Conservation (phyloP, 1,284 basidiomycete species). For the Volvariella surrecta region DNA sequence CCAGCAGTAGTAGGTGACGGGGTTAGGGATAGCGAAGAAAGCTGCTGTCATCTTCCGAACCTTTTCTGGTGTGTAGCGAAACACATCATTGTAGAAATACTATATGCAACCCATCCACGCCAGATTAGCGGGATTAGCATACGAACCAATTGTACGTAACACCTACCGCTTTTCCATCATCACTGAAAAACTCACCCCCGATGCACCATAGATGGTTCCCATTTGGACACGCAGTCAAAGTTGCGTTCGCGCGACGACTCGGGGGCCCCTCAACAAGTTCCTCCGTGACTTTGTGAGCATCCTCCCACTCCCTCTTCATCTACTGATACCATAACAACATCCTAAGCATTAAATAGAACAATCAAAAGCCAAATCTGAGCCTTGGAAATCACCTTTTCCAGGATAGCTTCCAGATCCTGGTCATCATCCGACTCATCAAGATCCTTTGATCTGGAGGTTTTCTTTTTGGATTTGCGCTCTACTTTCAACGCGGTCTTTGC, state of each 20-base stretch:
- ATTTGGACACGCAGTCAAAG: constrained; percentile 68
- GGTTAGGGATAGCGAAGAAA: neutral
- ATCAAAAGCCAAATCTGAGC: too few species aligned
- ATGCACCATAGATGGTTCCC: constrained; percentile 78
- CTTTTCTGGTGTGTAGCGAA: constrained; percentile 77
- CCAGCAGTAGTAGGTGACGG: too few species aligned
- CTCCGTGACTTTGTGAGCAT: constrained; percentile 65
- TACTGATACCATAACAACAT: constrained; percentile 27
- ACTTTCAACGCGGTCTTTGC: constrained; percentile 61
- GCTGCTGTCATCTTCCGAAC: constrained; percentile 20
- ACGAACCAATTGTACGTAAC: neutral
- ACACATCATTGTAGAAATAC: constrained; percentile 79
- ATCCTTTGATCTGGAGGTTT: constrained; percentile 42
- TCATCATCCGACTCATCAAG: constrained; percentile 48
- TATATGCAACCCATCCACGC: too few species aligned
- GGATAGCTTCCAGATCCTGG: constrained; percentile 73
- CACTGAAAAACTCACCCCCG: constrained; percentile 78
- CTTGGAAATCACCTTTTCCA: constrained; percentile 62
- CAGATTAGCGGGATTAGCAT: too few species aligned
- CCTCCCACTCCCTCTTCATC: constrained; percentile 71
- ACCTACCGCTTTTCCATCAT: constrained; percentile 72
- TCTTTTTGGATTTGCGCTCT: constrained; percentile 66
- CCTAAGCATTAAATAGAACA: neutral
- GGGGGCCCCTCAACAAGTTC: constrained; percentile 76
- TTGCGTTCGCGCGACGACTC: constrained; percentile 73